These are phyloP conservation scores for Thielaviopsis punctulata DNA, from an alignment of 2,329 filamentous ascomycete species.

Conservation along the genomic window DNA sequence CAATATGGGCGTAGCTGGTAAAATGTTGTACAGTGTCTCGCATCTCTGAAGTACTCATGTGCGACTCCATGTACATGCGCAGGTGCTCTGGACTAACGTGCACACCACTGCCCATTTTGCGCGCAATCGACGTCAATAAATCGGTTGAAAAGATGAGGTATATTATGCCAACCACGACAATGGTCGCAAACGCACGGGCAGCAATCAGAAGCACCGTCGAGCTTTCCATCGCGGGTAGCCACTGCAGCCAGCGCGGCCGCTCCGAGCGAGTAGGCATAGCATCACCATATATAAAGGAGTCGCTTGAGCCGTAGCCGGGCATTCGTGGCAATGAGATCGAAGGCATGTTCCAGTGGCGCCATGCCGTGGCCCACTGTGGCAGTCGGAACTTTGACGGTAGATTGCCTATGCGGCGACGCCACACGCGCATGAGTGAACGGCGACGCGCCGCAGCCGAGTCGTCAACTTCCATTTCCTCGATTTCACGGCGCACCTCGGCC, in stretches of 20 bases:
- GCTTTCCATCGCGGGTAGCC: slow-evolving; percentile 15
- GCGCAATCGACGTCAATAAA: slow-evolving; percentile 50
- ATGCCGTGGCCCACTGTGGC: slow-evolving; percentile 37
- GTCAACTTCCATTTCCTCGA: slow-evolving; percentile 78
- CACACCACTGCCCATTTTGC: slow-evolving; percentile 47
- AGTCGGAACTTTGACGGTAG: slow-evolving; percentile 31
- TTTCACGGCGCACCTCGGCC: slow-evolving; percentile 56
- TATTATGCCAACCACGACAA: slow-evolving; percentile 58
- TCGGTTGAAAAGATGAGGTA: slow-evolving; percentile 79
- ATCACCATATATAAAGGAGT: slow-evolving; percentile 6
- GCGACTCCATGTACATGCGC: slow-evolving; percentile 53
- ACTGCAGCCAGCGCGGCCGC: slow-evolving; percentile 9
- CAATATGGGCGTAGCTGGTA: slow-evolving; percentile 74
- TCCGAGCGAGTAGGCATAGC: slow-evolving; percentile 7
- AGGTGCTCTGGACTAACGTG: slow-evolving; percentile 70
- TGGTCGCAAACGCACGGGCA: slow-evolving; percentile 55
- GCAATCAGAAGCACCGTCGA: slow-evolving; percentile 42
- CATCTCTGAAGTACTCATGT: slow-evolving; percentile 53
- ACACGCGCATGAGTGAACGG: slow-evolving; percentile 21
- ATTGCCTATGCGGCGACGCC: slow-evolving; percentile 8
- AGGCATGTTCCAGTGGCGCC: slow-evolving; percentile 32
- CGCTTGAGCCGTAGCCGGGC: slow-evolving; percentile 13
- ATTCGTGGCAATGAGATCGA: slow-evolving; percentile 30
- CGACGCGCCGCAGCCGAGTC: slow-evolving; percentile 35
- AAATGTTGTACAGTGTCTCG: slow-evolving; percentile 59